Evolutionary conservation across 176 grass and related monocot genomes (phyloP).

Genomic region (Cocos nucifera): DNA sequence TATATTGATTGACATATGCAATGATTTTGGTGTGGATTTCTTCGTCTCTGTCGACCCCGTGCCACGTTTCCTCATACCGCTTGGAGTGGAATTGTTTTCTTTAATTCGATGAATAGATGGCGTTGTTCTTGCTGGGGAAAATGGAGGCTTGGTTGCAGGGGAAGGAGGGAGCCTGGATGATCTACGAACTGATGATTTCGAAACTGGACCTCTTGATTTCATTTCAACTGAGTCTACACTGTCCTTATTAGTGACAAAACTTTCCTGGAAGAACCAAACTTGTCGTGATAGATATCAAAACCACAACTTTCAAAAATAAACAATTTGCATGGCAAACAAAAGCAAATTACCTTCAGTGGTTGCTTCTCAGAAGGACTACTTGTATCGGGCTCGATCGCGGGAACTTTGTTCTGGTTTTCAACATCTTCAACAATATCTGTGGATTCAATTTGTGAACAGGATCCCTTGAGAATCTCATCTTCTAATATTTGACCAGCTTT

Average conservation of each 20-base stretch:
- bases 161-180: slow-evolving; percentile 6
- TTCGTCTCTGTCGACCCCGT: neutral
- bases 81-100: slow-evolving; percentile 49
- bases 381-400: neutral
- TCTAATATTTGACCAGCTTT: neutral
- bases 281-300: neutral
- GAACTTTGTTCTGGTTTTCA: slow-evolving; percentile 5
- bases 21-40: slow-evolving; percentile 14
- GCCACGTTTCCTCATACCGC: neutral
- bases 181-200: slow-evolving; percentile 26
- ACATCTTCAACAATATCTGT: neutral
- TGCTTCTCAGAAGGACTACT: slow-evolving; percentile 10
- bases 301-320: neutral
- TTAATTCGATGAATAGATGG: slow-evolving; percentile 22
- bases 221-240: slow-evolving; percentile 19
- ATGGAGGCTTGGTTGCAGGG: slow-evolving; percentile 16
- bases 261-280: slow-evolving; percentile 40
- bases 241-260: slow-evolving; percentile 39
- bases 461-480: neutral
- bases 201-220: slow-evolving; percentile 22
- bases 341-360: slow-evolving; percentile 19
- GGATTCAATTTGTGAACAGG: neutral
- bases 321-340: slow-evolving; percentile 1
- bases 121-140: slow-evolving; percentile 5
- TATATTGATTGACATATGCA: slow-evolving; percentile 23